Conservation (phyloP, 306 rosid genomes). For the Ceratonia siliqua region DNA sequence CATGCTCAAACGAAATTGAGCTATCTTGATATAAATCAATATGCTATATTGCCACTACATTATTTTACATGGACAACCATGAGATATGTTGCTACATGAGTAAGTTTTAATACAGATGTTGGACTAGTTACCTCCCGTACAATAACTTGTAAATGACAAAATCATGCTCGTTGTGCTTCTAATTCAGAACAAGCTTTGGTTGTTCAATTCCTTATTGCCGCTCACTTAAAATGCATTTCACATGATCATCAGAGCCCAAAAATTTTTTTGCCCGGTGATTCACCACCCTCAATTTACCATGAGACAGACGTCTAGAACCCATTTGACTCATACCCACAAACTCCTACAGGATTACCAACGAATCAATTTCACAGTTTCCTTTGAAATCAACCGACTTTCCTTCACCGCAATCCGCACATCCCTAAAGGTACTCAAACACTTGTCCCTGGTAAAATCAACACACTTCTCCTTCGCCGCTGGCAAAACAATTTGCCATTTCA, state of each 20-base stretch:
- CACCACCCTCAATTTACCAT: constrained; percentile 16
- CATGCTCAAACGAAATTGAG: constrained; percentile 19
- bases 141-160: background rate
- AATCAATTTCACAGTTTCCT: constrained; percentile 49
- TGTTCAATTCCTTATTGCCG: constrained; percentile 10
- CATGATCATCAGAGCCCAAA: constrained; percentile 34
- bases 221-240: constrained; percentile 38
- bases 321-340: constrained; percentile 25
- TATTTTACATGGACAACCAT: background rate
- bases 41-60: background rate
- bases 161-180: background rate
- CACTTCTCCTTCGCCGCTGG: constrained; percentile 45
- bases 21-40: constrained; percentile 16
- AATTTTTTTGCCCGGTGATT: constrained; percentile 60
- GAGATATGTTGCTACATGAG: background rate
- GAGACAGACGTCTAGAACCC: constrained; percentile 15
- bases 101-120: background rate
- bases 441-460: constrained; percentile 49
- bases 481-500: constrained; percentile 37
- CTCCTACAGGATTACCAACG: constrained; percentile 43
- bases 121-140: constrained; percentile 23
- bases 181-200: constrained; percentile 1
- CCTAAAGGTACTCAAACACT: constrained; percentile 52
- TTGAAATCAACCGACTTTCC: constrained; percentile 35
- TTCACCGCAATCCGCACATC: constrained; percentile 58